Percentiles rank a stretch among this genome's conserved stretches.
Evolutionary conservation across 2,329 filamentous ascomycete species (phyloP).

Genomic region (Exophiala sideris): DNA sequence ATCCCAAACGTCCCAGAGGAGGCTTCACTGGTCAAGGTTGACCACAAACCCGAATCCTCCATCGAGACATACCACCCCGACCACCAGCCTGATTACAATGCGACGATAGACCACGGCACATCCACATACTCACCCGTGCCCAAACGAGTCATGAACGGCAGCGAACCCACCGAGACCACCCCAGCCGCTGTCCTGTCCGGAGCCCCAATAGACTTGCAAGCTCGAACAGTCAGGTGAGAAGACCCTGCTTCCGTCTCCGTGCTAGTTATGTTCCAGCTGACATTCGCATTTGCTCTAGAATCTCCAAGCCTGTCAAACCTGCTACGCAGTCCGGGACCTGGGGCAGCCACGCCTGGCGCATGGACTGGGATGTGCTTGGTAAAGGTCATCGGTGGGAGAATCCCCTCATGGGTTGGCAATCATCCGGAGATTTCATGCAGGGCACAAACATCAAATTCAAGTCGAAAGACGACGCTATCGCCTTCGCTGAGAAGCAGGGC

Average conservation of each 20-base stretch:
- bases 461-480: slow-evolving; percentile 88
- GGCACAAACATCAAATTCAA: slow-evolving; percentile 88
- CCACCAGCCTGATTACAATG: slow-evolving; percentile 78
- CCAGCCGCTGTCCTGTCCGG: slow-evolving; percentile 86
- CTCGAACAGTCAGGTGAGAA: slow-evolving; percentile 81
- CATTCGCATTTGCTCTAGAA: slow-evolving; percentile 54
- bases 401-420: slow-evolving; percentile 97
- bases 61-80: slow-evolving; percentile 51
- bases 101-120: slow-evolving; percentile 79
- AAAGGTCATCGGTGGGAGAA: slow-evolving; percentile 99
- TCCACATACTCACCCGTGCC: slow-evolving; percentile 90
- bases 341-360: slow-evolving; percentile 82
- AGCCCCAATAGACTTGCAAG: slow-evolving; percentile 89
- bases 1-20: slow-evolving; percentile 36
- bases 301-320: slow-evolving; percentile 88
- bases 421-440: slow-evolving; percentile 91
- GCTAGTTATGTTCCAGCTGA: neutral
- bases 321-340: slow-evolving; percentile 92
- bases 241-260: neutral
- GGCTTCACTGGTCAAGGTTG: slow-evolving; percentile 44
- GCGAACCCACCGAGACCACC: slow-evolving; percentile 70
- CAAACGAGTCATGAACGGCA: slow-evolving; percentile 84
- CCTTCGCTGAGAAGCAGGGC: slow-evolving; percentile 96
- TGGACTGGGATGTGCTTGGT: slow-evolving; percentile 94
- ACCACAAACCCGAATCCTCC: slow-evolving; percentile 42